These are phyloP conservation scores for Tritrichomonas musculus DNA, from an alignment of 208 protist species.

Conservation along the genomic window DNA sequence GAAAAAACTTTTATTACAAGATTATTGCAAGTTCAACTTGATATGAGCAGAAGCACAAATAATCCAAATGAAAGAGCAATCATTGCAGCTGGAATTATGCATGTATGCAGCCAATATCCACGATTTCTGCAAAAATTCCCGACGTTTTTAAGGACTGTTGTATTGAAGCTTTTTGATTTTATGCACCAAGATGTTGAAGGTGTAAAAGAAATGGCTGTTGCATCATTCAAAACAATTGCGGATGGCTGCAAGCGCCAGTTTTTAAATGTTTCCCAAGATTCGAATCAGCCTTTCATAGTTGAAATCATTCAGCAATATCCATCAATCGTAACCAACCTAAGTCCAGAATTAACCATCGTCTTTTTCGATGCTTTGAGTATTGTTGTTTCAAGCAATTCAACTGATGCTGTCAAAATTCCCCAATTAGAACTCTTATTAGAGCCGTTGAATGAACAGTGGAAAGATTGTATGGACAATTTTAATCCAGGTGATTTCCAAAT, in stretches of 20 bases:
- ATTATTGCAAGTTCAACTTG: background rate
- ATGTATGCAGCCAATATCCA: background rate
- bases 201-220: constrained; percentile 19
- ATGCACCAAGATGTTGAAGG: background rate
- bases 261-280: background rate
- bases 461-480: background rate
- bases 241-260: background rate
- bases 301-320: background rate
- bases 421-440: background rate
- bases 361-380: background rate
- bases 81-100: background rate
- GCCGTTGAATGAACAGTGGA: background rate
- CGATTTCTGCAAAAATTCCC: background rate
- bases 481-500: background rate
- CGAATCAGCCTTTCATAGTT: background rate
- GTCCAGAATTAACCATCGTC: background rate
- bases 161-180: background rate
- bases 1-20: background rate
- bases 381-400: background rate
- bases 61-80: background rate
- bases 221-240: background rate
- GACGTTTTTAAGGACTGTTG: background rate
- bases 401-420: no score
- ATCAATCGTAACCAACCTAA: background rate
- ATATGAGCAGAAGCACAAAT: background rate